Evolutionary conservation across 23 red algal species (phyloP), one percentile per base, ranked within the genome.

Genomic region (Gracilaria gracilis): DNA sequence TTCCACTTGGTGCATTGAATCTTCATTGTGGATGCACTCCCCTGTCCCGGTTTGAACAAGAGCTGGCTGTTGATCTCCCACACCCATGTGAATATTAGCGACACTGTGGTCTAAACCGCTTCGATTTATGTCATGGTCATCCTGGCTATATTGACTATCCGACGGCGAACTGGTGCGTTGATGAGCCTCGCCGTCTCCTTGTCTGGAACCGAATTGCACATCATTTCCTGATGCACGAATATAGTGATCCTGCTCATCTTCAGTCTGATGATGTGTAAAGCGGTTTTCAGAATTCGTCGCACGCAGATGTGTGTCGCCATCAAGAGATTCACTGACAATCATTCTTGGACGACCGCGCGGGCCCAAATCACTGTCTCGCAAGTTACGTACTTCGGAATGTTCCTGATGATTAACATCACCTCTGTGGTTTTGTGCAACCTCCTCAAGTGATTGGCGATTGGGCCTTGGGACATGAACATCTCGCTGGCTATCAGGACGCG

Each of bases 1-100:
- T 77, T 77, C 72, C 11, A 77, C 72, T 25, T 77, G 72, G 42
- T 51, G 72, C 72, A 77, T 77, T n/a, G 72, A 50, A 32, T 77
- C 72, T 34, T 77, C 72, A 51, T 77, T 77, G 15, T 77, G 72
- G 39, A 77, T 77, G 25, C 46, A 16, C 38, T 77, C 72, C 8
- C 72, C 72, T 25, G 72, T 77, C 8, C 72, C 72, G 4, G 72
- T 77, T 27, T 35, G 72, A 50, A 77, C 72, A 77, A 77, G 72
- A 13, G 20, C 72, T 20, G 4, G 12, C 4, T 15, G 39, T 77
- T 77, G 72, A 31, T 51, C 72, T 31, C 46, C 42, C 4, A 77
- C 50, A 25, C 72, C 39, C 20, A 77, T 46, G 39, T 77, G 72
- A 9, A 75, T 75, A 75, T 46, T 75, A 7, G 24, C 69, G 6